These are phyloP conservation scores for Chaetomiaceae sp. DNA, from an alignment of 2,329 filamentous ascomycete species.

Conservation along the genomic window DNA sequence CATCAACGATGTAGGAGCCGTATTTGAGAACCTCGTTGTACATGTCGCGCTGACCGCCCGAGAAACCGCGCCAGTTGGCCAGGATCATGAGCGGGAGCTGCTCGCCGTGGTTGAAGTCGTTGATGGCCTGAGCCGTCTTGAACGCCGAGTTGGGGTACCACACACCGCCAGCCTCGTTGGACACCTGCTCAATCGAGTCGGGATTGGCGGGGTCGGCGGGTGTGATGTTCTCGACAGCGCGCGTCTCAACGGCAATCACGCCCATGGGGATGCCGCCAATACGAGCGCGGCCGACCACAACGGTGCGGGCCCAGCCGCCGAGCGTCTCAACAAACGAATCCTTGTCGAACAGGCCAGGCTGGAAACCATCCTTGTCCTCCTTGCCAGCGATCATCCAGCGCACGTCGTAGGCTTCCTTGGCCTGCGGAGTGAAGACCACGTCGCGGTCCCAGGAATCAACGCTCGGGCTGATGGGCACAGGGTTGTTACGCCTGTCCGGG, in stretches of 20 bases:
- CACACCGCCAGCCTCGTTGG: slow-evolving; percentile 92
- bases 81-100: slow-evolving; percentile 98
- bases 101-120: slow-evolving; percentile 98
- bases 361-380: slow-evolving; percentile 77
- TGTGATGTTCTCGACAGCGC: slow-evolving; percentile 92
- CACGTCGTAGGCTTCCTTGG: slow-evolving; percentile 86
- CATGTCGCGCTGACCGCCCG: slow-evolving; percentile 98
- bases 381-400: slow-evolving; percentile 89
- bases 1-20: slow-evolving; percentile 97
- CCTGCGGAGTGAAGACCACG: slow-evolving; percentile 72
- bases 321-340: slow-evolving; percentile 96
- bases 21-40: slow-evolving; percentile 99
- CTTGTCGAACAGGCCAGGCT: slow-evolving; percentile 90
- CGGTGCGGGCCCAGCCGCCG: slow-evolving; percentile 93
- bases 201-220: slow-evolving; percentile 97
- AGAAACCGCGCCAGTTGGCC: slow-evolving; percentile 99
- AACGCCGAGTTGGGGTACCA: slow-evolving; percentile 99
- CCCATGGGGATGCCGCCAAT: slow-evolving; percentile 96
- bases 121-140: slow-evolving; percentile 98
- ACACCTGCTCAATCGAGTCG: slow-evolving; percentile 94
- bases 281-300: slow-evolving; percentile 92
- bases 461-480: slow-evolving; percentile 85
- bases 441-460: slow-evolving; percentile 91
- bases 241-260: slow-evolving; percentile 95
- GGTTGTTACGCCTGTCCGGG: slow-evolving; percentile 88